Percentiles rank a stretch among this genome's conserved stretches.
Conservation (phyloP, 2,329 filamentous ascomycete genomes). For the Alternaria alternata region DNA sequence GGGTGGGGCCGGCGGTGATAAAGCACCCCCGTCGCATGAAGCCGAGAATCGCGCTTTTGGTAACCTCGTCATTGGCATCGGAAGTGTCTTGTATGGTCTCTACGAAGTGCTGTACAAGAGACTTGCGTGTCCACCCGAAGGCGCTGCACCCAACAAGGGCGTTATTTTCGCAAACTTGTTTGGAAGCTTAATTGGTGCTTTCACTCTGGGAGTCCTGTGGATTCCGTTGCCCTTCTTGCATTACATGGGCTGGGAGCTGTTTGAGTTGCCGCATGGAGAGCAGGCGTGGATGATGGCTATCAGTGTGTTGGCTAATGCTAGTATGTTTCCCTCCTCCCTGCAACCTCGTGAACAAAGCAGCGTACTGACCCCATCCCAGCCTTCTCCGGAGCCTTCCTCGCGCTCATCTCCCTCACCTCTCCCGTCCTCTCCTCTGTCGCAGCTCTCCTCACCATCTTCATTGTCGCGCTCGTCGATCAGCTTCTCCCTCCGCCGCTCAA, state of each 20-base stretch:
- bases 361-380: slow-evolving; percentile 49
- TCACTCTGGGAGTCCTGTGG: slow-evolving; percentile 90
- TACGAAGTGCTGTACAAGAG: slow-evolving; percentile 98
- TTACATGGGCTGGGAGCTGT: slow-evolving; percentile 77
- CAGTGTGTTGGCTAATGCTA: slow-evolving; percentile 85
- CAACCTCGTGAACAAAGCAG: neutral
- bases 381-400: slow-evolving; percentile 91
- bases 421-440: slow-evolving; percentile 93
- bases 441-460: slow-evolving; percentile 92
- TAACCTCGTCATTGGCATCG: slow-evolving; percentile 90
- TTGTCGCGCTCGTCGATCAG: slow-evolving; percentile 93
- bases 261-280: slow-evolving; percentile 79
- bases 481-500: slow-evolving; percentile 74
- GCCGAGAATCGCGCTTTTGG: slow-evolving; percentile 77
- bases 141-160: slow-evolving; percentile 81
- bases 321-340: slow-evolving; percentile 53
- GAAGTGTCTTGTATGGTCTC: slow-evolving; percentile 91
- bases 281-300: slow-evolving; percentile 82
- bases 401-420: slow-evolving; percentile 90
- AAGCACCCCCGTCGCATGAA: slow-evolving; percentile 57
- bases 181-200: slow-evolving; percentile 83
- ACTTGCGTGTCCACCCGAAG: slow-evolving; percentile 90
- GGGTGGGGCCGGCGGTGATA: slow-evolving; percentile 61
- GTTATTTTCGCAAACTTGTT: slow-evolving; percentile 97
- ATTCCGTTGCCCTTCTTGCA: slow-evolving; percentile 88